Conservation (phyloP, 1,284 basidiomycete species). For the Kalmanozyma brasiliensis region DNA sequence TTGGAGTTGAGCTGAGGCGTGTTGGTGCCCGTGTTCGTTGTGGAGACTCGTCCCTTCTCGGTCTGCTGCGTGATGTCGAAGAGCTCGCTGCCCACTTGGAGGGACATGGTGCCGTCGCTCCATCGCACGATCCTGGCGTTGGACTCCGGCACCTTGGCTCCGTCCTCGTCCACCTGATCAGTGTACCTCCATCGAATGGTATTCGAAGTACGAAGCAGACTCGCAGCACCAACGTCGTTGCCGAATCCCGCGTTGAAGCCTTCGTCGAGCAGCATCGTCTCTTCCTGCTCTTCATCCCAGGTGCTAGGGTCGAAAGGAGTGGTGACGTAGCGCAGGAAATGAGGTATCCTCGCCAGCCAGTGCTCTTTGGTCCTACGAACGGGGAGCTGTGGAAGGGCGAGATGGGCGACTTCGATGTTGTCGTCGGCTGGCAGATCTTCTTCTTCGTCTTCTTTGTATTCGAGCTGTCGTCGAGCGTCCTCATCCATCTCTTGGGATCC, state of each 20-base stretch:
- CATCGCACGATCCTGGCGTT: constrained; percentile 87
- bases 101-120: constrained; percentile 88
- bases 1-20: constrained; percentile 33
- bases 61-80: constrained; percentile 76
- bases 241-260: constrained; percentile 72
- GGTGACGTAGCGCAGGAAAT: constrained; percentile 62
- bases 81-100: constrained; percentile 85
- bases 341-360: constrained; percentile 62
- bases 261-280: constrained; percentile 44
- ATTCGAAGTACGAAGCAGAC: constrained; percentile 80
- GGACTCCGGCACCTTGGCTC: constrained; percentile 80
- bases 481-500: constrained; percentile 47
- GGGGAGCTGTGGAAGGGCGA: constrained; percentile 55
- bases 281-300: constrained; percentile 59
- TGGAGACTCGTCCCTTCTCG: constrained; percentile 45
- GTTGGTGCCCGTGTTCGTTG: constrained; percentile 43
- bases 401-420: constrained; percentile 73
- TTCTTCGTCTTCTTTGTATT: constrained; percentile 69
- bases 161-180: constrained; percentile 73
- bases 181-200: constrained; percentile 90
- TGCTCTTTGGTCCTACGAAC: constrained; percentile 63
- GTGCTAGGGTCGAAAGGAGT: constrained; percentile 53
- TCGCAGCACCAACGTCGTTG: constrained; percentile 66
- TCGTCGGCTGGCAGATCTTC: constrained; percentile 71
- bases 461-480: constrained; percentile 49